Evolutionary conservation across 2,329 filamentous ascomycete species (phyloP).

Genomic region (Chrysosporium queenslandicum): DNA sequence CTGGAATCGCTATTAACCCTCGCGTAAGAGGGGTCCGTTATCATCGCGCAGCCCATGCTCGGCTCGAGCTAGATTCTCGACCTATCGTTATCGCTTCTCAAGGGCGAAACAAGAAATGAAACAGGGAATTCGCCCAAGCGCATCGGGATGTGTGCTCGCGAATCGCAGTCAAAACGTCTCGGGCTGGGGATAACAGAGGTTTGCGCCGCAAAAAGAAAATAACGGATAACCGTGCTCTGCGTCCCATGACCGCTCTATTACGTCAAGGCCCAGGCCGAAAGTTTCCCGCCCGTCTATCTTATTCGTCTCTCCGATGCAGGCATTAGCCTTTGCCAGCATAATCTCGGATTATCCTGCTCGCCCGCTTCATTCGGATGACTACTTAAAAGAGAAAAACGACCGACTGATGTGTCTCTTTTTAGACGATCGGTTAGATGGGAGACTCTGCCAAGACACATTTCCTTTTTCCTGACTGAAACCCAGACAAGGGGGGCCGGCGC

Average conservation of each 20-base stretch:
- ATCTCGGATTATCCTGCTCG: background rate
- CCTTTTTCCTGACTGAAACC: background rate
- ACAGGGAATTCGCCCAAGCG: background rate
- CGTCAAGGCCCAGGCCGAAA: background rate
- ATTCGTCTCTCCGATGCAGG: background rate
- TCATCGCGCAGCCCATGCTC: background rate
- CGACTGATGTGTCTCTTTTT: background rate
- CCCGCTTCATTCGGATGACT: background rate
- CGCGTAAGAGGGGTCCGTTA: background rate
- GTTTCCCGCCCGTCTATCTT: background rate
- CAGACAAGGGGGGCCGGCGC: background rate
- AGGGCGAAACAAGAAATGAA: background rate
- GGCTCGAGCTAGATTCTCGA: background rate
- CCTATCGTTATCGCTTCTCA: background rate
- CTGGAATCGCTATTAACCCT: background rate
- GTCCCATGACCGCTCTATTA: background rate
- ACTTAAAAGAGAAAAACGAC: background rate
- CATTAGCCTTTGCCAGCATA: background rate
- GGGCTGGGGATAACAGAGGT: background rate
- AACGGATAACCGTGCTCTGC: background rate
- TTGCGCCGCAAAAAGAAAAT: background rate
- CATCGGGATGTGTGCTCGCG: background rate
- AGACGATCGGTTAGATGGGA: background rate
- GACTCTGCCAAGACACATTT: background rate
- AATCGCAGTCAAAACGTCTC: background rate